Base-by-base conservation (phyloP, 2,329 filamentous ascomycete genomes). In the Pseudogymnoascus sp. region DNA sequence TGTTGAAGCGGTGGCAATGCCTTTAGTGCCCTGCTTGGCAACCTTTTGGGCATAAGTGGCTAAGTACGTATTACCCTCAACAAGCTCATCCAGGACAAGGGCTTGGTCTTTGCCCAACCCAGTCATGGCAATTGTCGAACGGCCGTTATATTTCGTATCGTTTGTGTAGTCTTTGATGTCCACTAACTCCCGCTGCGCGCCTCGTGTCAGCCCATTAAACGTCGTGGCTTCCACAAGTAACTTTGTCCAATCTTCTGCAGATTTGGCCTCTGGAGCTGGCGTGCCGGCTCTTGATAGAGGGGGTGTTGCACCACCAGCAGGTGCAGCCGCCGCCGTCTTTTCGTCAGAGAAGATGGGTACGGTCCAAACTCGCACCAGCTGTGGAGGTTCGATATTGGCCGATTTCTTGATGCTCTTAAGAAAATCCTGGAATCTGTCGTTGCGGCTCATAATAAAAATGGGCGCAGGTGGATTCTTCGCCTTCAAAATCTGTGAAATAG, bases 41-140 rank as follows among this genome's bases (percentile, higher is more conserved):
- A 47, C 51, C 57, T 69, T 69, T 0, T 70, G 61, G 34, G 63
- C 73, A 69, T 79, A 80, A 10, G 76, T 85, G 26, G 82, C 83
- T 6, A 89, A 82, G 71, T 79, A 86, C 12, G 76, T 83, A 16
- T 81, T 81, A 60, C 80, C 80, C 11, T 83, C 81, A 57, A 88
- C 79, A 66, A 87, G 81, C 73, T 96, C 91, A 73, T 97, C 93
- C 4, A 97, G 78, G n/a, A 96, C 85, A 60, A 97, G 81, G 3
- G 87, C 85, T 71, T 90, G 86, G 66, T 91, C 87, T 34, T 85
- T 84, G n/a, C 81, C 83, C 21, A 97, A 79, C 1, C 87, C 86
- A 60, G 86, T 82, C 62, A 85, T 77, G 45, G 84, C 82, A 59
- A 97, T 76, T 1, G 83, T 85, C 65, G 85, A 80, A 21, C 77